phyloP scores from a whole-genome alignment of 1,284 basidiomycete species.

The Mycosarcoma maydis region DNA sequence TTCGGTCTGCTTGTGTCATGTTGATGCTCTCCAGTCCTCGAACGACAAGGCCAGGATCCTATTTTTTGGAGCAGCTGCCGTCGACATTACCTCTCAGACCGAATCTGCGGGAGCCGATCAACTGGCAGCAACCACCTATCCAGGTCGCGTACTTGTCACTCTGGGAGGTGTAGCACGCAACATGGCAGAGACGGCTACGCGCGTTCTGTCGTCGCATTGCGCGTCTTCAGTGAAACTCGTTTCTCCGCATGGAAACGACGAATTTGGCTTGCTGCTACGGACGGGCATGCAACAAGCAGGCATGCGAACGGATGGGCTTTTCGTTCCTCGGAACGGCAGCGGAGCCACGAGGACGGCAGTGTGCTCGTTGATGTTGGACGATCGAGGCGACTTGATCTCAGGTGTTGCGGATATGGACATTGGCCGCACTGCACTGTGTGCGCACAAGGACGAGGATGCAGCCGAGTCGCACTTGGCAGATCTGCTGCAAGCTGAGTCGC shows the following conservation, averaged over 20 bases:
- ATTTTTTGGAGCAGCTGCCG: slow-evolving; percentile 59
- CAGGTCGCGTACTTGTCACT: slow-evolving; percentile 78
- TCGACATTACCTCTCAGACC: slow-evolving; percentile 60
- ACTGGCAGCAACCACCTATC: slow-evolving; percentile 74
- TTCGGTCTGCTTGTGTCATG: not conserved
- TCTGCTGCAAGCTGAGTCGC: slow-evolving; percentile 5
- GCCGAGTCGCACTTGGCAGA: not conserved
- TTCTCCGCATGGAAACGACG: slow-evolving; percentile 67
- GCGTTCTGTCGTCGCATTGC: slow-evolving; percentile 70
- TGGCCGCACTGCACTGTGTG: slow-evolving; percentile 11
- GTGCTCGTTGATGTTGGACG: slow-evolving; percentile 84
- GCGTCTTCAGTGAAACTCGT: slow-evolving; percentile 64
- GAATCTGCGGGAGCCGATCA: slow-evolving; percentile 1
- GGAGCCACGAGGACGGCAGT: slow-evolving; percentile 74
- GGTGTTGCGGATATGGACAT: slow-evolving; percentile 89
- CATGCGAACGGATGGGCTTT: slow-evolving; percentile 84
- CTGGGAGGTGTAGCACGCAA: slow-evolving; percentile 94
- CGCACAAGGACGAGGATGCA: not conserved
- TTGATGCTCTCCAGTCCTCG: not conserved
- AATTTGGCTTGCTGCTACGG: slow-evolving; percentile 70
- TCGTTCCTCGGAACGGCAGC: slow-evolving; percentile 57
- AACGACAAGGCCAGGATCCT: slow-evolving; percentile 25
- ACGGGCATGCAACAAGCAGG: slow-evolving; percentile 74
- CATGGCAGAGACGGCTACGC: slow-evolving; percentile 86
- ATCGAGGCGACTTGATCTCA: slow-evolving; percentile 76